Evolutionary conservation across 352 stramenopile genomes (phyloP).

Genomic region (Phytophthora kernoviae): DNA sequence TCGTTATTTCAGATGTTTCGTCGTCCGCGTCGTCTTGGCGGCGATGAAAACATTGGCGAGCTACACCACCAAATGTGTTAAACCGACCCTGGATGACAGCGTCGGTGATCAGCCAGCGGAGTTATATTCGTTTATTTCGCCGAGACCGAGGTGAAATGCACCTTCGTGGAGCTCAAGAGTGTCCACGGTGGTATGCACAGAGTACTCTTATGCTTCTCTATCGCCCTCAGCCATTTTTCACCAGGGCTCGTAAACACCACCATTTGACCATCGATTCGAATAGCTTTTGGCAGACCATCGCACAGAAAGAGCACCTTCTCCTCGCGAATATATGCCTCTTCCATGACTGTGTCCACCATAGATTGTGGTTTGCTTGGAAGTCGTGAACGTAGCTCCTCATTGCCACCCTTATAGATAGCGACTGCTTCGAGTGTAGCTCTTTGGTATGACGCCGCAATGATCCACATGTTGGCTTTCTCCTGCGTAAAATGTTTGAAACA

Average conservation of each 20-base stretch:
- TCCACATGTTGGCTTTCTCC: conserved; percentile 1
- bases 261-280: not conserved
- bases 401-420: not conserved
- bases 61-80: conserved; percentile 4
- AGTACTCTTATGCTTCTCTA: not conserved
- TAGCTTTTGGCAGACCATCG: not conserved
- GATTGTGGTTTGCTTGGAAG: too few relatives aligned
- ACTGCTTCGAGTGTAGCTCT: not conserved
- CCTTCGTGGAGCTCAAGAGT: conserved; percentile 4
- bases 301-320: conserved; percentile 1
- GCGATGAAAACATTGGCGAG: not conserved
- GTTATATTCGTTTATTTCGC: too few relatives aligned
- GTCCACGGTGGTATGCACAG: conserved; percentile 4
- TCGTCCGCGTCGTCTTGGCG: too few relatives aligned
- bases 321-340: not conserved
- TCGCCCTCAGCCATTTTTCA: not conserved
- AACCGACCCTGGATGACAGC: too few relatives aligned
- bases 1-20: too few relatives aligned
- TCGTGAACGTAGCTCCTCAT: too few relatives aligned
- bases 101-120: too few relatives aligned
- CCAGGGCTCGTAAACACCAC: conserved; percentile 6
- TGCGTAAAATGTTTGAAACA: conserved; percentile 2
- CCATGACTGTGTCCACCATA: not conserved
- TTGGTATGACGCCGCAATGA: not conserved
- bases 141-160: not conserved